Percentiles rank a stretch among this genome's conserved stretches.
phyloP scores from a whole-genome alignment of 2,329 filamentous ascomycete genomes.

The Albifimbria verrucaria region DNA sequence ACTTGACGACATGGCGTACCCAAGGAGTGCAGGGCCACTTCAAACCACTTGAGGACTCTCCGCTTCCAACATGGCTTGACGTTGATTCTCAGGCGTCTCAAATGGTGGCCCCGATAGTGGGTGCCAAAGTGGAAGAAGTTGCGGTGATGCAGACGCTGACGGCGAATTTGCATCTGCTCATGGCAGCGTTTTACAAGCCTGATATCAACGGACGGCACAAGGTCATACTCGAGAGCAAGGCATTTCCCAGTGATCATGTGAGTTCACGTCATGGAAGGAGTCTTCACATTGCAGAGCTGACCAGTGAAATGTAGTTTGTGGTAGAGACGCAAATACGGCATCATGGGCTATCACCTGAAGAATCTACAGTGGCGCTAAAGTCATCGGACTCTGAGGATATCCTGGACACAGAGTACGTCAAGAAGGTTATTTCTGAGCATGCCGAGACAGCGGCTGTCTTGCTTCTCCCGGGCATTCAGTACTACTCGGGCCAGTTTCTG shows the following conservation, averaged over 20 bases:
- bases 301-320: constrained; percentile 65
- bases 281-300: no score
- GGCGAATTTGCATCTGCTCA: constrained; percentile 70
- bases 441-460: constrained; percentile 67
- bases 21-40: constrained; percentile 83
- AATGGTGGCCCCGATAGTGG: constrained; percentile 67
- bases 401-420: constrained; percentile 64
- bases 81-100: constrained; percentile 66
- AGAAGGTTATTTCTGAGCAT: constrained; percentile 70
- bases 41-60: constrained; percentile 60
- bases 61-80: constrained; percentile 68
- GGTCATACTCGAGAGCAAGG: constrained; percentile 78
- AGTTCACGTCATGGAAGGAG: constrained; percentile 12
- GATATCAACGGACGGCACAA: constrained; percentile 56
- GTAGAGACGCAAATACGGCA: constrained; percentile 72
- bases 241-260: constrained; percentile 81
- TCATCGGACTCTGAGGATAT: constrained; percentile 48
- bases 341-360: constrained; percentile 60
- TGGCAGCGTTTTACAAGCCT: constrained; percentile 78
- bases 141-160: constrained; percentile 82
- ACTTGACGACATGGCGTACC: constrained; percentile 74
- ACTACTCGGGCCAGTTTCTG: constrained; percentile 81
- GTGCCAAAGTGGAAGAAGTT: constrained; percentile 66
- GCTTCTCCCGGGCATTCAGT: constrained; percentile 78
- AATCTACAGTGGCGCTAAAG: constrained; percentile 68